Evolutionary conservation across 225 moss, liverwort and hornwort genomes (phyloP), one percentile per base, ranked within the genome.

Genomic region (Pleurozium schreberi): DNA sequence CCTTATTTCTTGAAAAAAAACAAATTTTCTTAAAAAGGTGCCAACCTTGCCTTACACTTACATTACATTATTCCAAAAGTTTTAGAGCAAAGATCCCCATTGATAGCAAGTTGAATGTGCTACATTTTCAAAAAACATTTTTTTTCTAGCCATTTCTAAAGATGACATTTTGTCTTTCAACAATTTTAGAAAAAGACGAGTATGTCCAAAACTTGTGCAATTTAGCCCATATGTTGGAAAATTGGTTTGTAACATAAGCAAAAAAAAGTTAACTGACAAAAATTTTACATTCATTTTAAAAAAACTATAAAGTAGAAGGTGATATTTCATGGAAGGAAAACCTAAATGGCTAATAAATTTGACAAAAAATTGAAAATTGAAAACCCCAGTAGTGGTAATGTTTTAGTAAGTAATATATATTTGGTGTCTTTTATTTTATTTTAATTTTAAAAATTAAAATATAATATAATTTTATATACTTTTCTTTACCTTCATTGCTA

Each of bases 111-210:
- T n/a, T n/a, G 6, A 68, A 68, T n/a, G 21, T 68, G 4, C 2
- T 12, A 12, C 21, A 67, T 21, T 22, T 67, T 67, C 12, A 67
- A n/a, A n/a, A 22, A 3, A 0, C 4, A 3, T 11, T 67, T 36
- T 34, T n/a, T n/a, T n/a, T n/a, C 8, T 69, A 40, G 8, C 1
- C 23, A 8, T 40, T 40, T 2, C 8, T 14, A 40, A n/a, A 23
- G 23, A 23, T 40, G 40, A 69, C 13, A 4, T 69, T 23, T 23
- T 69, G 8, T 40, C 14, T 40, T 40, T 69, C 8, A 69, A 69
- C 8, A 25, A 8, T 40, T 40, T 25, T 0, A 25, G 1, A 1
- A 14, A 23, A 40, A 23, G 13, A 42, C 14, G 8, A 0, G 1
- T 5, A 15, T 70, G 9, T 15, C 3, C 1, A 42, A 42, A 70